Evolutionary conservation across 192 early-diverging fungal species (phyloP).

Genomic region (Kappamyces sp.): DNA sequence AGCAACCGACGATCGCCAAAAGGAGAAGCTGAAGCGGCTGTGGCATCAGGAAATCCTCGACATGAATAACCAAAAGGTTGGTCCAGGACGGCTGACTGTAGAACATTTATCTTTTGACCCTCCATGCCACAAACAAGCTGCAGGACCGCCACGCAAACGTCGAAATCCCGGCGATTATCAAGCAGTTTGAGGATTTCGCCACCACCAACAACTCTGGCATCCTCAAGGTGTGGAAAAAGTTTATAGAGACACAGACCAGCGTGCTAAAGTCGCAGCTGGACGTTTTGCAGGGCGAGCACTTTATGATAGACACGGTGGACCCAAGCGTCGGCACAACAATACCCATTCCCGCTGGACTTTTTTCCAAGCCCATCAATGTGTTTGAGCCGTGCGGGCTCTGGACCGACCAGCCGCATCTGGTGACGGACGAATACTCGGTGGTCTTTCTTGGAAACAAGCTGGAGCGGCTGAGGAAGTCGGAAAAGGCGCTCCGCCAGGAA

Average conservation of each 20-base stretch:
- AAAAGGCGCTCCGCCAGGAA: constrained; percentile 43
- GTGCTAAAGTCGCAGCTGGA: constrained; percentile 16
- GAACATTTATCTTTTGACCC: constrained; percentile 63
- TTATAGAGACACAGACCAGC: constrained; percentile 40
- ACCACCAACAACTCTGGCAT: constrained; percentile 47
- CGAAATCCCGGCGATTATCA: constrained; percentile 55
- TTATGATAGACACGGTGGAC: background rate
- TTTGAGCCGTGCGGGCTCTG: constrained; percentile 35
- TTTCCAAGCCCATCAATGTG: constrained; percentile 1
- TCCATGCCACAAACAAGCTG: constrained; percentile 58
- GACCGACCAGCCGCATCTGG: constrained; percentile 45
- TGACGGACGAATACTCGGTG: constrained; percentile 48
- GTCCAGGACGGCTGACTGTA: constrained; percentile 21
- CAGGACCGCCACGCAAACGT: constrained; percentile 55
- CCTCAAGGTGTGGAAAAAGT: constrained; percentile 47
- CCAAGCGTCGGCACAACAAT: background rate
- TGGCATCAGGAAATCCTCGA: constrained; percentile 59
- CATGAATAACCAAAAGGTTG: constrained; percentile 51
- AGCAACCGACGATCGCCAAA: constrained; percentile 54
- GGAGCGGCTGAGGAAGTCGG: constrained; percentile 45
- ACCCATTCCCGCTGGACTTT: background rate
- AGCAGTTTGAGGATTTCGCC: constrained; percentile 59
- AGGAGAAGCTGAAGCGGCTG: constrained; percentile 41
- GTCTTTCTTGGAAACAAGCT: constrained; percentile 66
- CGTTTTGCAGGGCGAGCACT: background rate